Conservation (phyloP, 2,329 filamentous ascomycete genomes). For the Penicillium corylophilum region DNA sequence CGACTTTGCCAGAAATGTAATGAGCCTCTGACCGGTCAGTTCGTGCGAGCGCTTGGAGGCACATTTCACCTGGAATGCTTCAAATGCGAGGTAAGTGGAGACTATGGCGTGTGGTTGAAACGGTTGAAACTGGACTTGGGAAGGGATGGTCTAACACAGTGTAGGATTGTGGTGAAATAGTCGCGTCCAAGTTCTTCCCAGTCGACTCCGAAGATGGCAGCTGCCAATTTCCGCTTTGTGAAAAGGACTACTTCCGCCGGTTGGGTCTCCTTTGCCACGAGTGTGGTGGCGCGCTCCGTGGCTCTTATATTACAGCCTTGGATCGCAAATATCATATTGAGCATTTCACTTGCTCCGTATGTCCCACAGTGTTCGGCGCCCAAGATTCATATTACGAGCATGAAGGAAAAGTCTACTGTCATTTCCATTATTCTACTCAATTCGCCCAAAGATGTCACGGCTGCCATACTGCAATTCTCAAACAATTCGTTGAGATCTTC, state of each 20-base stretch:
- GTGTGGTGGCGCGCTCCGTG: conserved; percentile 87
- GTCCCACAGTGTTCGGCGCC: conserved; percentile 94
- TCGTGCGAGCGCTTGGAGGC: conserved; percentile 87
- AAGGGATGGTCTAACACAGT: conserved; percentile 21
- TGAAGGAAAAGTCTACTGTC: conserved; percentile 92
- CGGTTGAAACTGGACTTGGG: neutral
- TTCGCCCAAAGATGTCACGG: conserved; percentile 96
- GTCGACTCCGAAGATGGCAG: conserved; percentile 85
- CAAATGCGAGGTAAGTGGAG: conserved; percentile 77
- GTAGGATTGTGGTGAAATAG: conserved; percentile 94
- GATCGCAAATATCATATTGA: conserved; percentile 99
- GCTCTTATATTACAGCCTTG: conserved; percentile 95
- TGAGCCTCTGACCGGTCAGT: conserved; percentile 86
- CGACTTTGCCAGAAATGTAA: conserved; percentile 81
- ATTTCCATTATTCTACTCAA: conserved; percentile 97
- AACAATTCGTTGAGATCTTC: conserved; percentile 99
- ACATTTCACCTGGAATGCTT: conserved; percentile 98
- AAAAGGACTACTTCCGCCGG: conserved; percentile 94
- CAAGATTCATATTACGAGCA: conserved; percentile 99
- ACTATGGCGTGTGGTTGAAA: neutral
- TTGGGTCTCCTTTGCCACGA: conserved; percentile 88
- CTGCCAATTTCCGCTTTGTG: conserved; percentile 87
- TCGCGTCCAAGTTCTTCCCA: conserved; percentile 98
- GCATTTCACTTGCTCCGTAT: conserved; percentile 97
- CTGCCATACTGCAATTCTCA: conserved; percentile 93